phyloP scores from a whole-genome alignment of 257 asterid species.

The Echium plantagineum region DNA sequence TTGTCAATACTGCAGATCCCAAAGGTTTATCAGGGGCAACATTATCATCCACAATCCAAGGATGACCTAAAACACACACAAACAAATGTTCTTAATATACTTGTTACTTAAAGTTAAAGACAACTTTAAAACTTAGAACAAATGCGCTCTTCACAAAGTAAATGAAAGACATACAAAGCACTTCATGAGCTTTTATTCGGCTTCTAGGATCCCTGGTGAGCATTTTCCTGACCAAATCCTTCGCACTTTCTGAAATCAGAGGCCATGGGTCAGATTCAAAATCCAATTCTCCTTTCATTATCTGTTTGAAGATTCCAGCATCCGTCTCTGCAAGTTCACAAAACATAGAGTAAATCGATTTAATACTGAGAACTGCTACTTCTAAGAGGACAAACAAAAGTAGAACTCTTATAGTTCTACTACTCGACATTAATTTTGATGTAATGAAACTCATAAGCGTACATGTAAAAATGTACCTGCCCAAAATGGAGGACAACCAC shows the following conservation, averaged over 20 bases:
- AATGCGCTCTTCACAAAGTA: neutral
- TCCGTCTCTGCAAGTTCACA: constrained; percentile 57
- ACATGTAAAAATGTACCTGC: constrained; percentile 33
- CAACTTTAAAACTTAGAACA: neutral
- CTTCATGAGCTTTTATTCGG: constrained; percentile 75
- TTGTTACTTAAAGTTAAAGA: too few species aligned
- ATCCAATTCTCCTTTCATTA: constrained; percentile 67
- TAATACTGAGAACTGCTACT: too few species aligned
- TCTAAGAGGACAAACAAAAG: too few species aligned
- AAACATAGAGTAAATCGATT: neutral
- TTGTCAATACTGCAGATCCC: constrained; percentile 75
- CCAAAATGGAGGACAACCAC: constrained; percentile 97
- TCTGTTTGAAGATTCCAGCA: constrained; percentile 84
- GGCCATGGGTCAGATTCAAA: constrained; percentile 96
- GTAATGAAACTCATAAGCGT: neutral
- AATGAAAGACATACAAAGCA: constrained; percentile 45
- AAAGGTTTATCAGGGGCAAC: constrained; percentile 88
- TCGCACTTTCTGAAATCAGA: constrained; percentile 76
- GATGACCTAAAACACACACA: constrained; percentile 55
- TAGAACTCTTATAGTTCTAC: too few species aligned
- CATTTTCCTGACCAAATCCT: constrained; percentile 77
- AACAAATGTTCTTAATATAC: neutral
- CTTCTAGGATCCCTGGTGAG: constrained; percentile 64
- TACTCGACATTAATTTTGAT: neutral
- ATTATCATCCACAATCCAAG: constrained; percentile 86